Evolutionary conservation across 1,139 yeast genomes (phyloP).

Genomic region (Nematodospora anomalae): DNA sequence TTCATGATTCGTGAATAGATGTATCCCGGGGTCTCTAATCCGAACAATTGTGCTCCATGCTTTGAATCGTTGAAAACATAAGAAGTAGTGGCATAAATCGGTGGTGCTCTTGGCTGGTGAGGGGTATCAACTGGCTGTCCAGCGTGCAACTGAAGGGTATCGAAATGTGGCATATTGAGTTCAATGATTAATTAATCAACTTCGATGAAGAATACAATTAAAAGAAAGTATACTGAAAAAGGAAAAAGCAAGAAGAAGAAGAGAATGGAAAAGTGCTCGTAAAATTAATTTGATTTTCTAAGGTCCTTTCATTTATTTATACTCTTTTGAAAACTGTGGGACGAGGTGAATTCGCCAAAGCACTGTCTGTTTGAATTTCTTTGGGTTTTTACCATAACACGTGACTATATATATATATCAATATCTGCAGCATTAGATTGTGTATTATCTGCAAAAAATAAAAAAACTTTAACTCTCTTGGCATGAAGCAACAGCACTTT

Average conservation of each 20-base stretch:
- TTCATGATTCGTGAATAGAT: slow-evolving; percentile 89
- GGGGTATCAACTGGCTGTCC: slow-evolving; percentile 72
- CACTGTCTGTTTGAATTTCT: too few species aligned
- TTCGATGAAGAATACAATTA: neutral
- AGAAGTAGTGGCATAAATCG: slow-evolving; percentile 86
- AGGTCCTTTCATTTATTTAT: too few species aligned
- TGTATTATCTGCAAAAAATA: too few species aligned
- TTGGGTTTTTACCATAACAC: too few species aligned
- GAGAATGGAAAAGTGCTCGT: neutral
- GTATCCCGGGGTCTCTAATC: slow-evolving; percentile 76
- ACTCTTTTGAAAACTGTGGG: too few species aligned
- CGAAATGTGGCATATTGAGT: slow-evolving; percentile 58
- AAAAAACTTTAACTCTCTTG: too few species aligned
- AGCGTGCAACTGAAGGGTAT: slow-evolving; percentile 91
- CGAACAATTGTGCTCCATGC: slow-evolving; percentile 90
- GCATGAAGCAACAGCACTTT: too few species aligned
- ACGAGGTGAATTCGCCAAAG: too few species aligned
- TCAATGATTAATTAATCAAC: neutral
- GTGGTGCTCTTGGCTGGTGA: slow-evolving; percentile 80
- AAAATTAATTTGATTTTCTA: neutral
- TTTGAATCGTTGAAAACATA: slow-evolving; percentile 83
- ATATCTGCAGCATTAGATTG: too few species aligned
- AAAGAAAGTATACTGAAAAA: slow-evolving; percentile 1
- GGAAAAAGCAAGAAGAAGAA: slow-evolving; percentile 3
- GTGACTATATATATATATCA: too few species aligned